Conservation (phyloP, 495 filamentous ascomycete species). For the Apodospora peruviana region DNA sequence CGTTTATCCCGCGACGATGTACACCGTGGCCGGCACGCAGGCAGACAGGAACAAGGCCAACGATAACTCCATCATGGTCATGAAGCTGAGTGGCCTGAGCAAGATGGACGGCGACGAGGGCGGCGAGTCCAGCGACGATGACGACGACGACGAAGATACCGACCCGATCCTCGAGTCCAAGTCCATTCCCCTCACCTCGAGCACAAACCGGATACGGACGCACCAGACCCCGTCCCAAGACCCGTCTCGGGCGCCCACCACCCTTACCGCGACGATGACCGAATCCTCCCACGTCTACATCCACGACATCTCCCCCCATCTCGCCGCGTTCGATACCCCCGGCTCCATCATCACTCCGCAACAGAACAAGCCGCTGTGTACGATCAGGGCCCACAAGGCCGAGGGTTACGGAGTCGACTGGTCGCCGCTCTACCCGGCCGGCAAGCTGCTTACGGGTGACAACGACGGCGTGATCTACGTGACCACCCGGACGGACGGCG, state of each 20-base stretch:
- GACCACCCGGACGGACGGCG: constrained; percentile 78
- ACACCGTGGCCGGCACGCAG: constrained; percentile 90
- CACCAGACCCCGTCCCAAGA: constrained; percentile 69
- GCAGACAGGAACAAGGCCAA: constrained; percentile 65
- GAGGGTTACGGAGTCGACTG: constrained; percentile 96
- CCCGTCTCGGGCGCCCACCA: constrained; percentile 64
- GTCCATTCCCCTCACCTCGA: constrained; percentile 74
- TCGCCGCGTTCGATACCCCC: constrained; percentile 81
- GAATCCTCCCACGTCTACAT: constrained; percentile 85
- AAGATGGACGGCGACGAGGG: constrained; percentile 66
- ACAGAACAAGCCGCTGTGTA: constrained; percentile 78
- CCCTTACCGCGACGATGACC: constrained; percentile 83
- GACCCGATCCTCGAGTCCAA: constrained; percentile 94
- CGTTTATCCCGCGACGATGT: constrained; percentile 86
- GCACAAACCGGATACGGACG: constrained; percentile 86
- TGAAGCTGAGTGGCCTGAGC: constrained; percentile 88
- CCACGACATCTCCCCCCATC: constrained; percentile 85
- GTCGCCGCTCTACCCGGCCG: constrained; percentile 67
- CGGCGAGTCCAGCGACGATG: constrained; percentile 65
- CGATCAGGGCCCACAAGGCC: constrained; percentile 81
- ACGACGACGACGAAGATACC: constrained; percentile 70
- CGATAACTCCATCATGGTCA: constrained; percentile 89
- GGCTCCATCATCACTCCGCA: constrained; percentile 72
- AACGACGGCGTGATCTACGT: constrained; percentile 82
- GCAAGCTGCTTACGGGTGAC: constrained; percentile 89